Base-by-base conservation (phyloP, 2,329 filamentous ascomycete genomes). In the Aspergillus candidus region DNA sequence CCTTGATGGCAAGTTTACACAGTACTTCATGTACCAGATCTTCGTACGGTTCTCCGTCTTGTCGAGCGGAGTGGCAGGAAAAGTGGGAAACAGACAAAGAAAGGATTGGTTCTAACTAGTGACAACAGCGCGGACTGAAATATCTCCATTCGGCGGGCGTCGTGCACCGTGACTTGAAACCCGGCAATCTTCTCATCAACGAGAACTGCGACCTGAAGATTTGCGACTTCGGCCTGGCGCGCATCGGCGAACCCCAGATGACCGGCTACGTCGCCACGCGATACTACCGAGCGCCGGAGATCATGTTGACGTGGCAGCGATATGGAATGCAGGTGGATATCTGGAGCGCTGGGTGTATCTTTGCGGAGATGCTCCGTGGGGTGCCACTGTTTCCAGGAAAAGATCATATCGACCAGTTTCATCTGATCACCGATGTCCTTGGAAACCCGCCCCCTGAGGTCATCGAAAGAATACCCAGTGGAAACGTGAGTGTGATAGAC, bases 281-380 rank as follows among this genome's bases (percentile, higher is more conserved):
- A 77, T 98, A 97, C 77, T 98, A 98, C 77, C 83, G 93, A 62
- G 93, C 93, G 7, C 93, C 93, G 13, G 93, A 97, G 71, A 98
- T 97, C 66, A 98, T 98, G 93, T 86, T 98, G 65, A 97, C 93
- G 52, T 98, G 93, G 93, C 93, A 98, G 76, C 97, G 97, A 74
- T 97, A 98, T 72, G 91, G 97, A 58, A 83, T 96, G 33, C 91
- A 96, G 73, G 93, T 97, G 46, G 93, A 98, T 67, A 95, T 98
- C 65, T 98, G 93, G 93, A 97, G 91, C 66, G 91, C 90, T n/a
- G 93, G 91, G 49, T 98, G 93, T 72, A 97, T 98, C 65, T 96
- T 97, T 59, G 93, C 93, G 32, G 93, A 98, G 73, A 98, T 98
- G 93, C 79, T 98, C 46, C 90, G 95, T 72, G 91, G 93, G 62